Base-by-base conservation (phyloP, 2,329 filamentous ascomycete species). In the Cladophialophora exuberans region DNA sequence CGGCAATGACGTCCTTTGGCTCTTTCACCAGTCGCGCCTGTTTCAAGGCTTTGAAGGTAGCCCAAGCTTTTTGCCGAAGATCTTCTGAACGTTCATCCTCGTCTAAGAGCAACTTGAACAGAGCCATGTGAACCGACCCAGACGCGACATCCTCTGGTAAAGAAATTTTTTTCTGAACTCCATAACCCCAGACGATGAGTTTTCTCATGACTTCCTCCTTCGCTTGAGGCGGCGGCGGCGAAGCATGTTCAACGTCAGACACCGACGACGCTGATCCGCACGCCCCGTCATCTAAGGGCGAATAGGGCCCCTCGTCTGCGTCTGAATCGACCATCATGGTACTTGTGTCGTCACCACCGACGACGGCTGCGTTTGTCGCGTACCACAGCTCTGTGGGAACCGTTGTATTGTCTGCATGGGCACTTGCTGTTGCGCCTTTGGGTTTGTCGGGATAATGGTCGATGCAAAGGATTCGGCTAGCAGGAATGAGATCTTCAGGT, bases 391-490 rank as follows among this genome's bases (percentile, higher is more conserved):
- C 50, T 20, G 50, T 30, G 2, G 50, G 50, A 11, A 53, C 50
- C 6, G 48, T 52, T 7, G 22, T 17, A 15, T 31, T 13, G 13
- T 42, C n/a, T n/a, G 22, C 44, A 17, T 28, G 20, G 17, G 18
- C 11, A 46, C 33, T 17, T 41, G 30, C 93, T 20, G 91, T 96
- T 80, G 97, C 97, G 74, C 93, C 93, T 39, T 92, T 91, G 41
- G 93, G 93, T 72, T 97, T 88, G 62, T 46, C 30, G 4, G 93
- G 93, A 44, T 93, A 93, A 64, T 97, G 83, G 82, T 97, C 97
- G 79, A 97, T 97, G 60, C 92, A 92, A 73, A 97, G 92, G 70
- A 97, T 97, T 73, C 97, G 97, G 36, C 93, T 97, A 80, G 97
- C 97, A 61, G 92, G 93, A 57, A 55, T 23, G 3, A 35, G 25